phyloP scores from a whole-genome alignment of 345 rosid genomes.

The Ceriops tagal region DNA sequence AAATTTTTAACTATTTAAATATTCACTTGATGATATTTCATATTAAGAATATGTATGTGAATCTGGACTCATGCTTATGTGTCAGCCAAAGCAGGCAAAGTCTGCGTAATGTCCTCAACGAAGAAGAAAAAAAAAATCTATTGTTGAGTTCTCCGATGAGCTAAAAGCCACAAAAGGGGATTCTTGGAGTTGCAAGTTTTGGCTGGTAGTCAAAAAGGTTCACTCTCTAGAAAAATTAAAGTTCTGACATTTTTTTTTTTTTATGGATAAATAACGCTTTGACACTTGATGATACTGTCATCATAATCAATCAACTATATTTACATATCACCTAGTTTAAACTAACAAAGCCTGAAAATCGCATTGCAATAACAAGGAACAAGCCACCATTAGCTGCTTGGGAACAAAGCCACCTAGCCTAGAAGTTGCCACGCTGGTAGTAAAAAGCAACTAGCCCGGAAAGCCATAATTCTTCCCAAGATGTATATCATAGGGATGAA shows the following conservation, averaged over 20 bases:
- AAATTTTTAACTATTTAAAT: too few relatives aligned
- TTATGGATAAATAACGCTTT: background rate
- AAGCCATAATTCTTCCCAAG: background rate
- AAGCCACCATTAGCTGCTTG: background rate
- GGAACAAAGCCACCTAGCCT: slow-evolving; percentile 8
- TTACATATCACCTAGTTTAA: slow-evolving; percentile 24
- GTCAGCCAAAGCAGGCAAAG: too few relatives aligned
- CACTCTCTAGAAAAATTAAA: too few relatives aligned
- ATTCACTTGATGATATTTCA: too few relatives aligned
- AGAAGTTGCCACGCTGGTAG: slow-evolving; percentile 12
- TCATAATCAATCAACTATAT: slow-evolving; percentile 4
- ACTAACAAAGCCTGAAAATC: slow-evolving; percentile 4
- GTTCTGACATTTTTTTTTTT: background rate
- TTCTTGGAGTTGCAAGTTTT: too few relatives aligned
- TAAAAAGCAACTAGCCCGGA: background rate
- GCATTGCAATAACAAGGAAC: slow-evolving; percentile 6
- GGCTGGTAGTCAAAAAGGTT: too few relatives aligned
- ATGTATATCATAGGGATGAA: slow-evolving; percentile 24
- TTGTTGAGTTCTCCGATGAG: too few relatives aligned
- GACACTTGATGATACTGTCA: background rate
- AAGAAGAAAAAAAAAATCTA: too few relatives aligned
- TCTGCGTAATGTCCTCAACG: too few relatives aligned
- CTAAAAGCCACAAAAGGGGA: too few relatives aligned
- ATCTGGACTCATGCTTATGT: too few relatives aligned
- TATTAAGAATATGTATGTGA: too few relatives aligned